Evolutionary conservation across 352 stramenopile species (phyloP).

Genomic region (Pythium dissimile): DNA sequence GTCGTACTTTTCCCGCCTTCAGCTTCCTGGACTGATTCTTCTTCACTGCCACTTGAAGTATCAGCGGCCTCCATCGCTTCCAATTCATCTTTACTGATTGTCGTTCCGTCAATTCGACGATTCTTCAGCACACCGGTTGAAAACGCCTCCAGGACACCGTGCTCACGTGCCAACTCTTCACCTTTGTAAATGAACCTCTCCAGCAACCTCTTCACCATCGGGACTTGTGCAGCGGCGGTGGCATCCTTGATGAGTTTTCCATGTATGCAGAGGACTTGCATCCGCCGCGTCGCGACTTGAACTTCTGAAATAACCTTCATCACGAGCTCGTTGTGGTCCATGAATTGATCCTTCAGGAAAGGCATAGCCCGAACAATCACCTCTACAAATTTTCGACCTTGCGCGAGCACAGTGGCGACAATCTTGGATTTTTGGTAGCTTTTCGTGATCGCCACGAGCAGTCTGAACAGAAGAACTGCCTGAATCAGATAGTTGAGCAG

Average conservation of each 20-base stretch:
- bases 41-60: constrained; percentile 19
- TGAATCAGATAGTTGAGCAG: constrained; percentile 54
- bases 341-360: constrained; percentile 52
- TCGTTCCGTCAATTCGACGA: constrained; percentile 59
- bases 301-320: constrained; percentile 52
- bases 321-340: constrained; percentile 37
- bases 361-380: constrained; percentile 47
- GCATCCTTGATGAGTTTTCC: constrained; percentile 58
- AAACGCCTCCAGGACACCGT: constrained; percentile 55
- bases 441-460: constrained; percentile 58
- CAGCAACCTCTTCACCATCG: constrained; percentile 60
- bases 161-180: constrained; percentile 48
- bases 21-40: constrained; percentile 1
- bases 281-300: constrained; percentile 52
- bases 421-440: constrained; percentile 51
- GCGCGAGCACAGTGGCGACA: constrained; percentile 48
- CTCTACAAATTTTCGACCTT: constrained; percentile 49
- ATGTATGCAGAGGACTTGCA: constrained; percentile 63
- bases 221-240: constrained; percentile 47
- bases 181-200: constrained; percentile 57
- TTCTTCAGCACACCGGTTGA: constrained; percentile 66
- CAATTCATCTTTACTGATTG: constrained; percentile 44
- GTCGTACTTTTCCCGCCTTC: constrained; percentile 17
- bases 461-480: constrained; percentile 52
- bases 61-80: constrained; percentile 24